These are phyloP conservation scores for Alternaria burnsii DNA, from an alignment of 2,329 filamentous ascomycete species.

Conservation along the genomic window DNA sequence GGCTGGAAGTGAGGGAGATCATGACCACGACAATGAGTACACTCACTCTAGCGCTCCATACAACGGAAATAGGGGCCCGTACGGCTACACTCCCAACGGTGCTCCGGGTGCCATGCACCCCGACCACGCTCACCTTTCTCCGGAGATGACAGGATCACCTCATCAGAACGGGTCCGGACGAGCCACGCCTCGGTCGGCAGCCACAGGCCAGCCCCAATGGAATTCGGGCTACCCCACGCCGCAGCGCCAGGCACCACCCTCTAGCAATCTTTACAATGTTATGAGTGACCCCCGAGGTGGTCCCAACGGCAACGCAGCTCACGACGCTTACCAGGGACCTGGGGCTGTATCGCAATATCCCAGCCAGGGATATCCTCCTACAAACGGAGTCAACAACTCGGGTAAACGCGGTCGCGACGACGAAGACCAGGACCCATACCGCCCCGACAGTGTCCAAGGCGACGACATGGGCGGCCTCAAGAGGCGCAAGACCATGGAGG, in stretches of 20 bases:
- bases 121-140: constrained; percentile 79
- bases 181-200: constrained; percentile 83
- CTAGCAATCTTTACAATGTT: constrained; percentile 87
- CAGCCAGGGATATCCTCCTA: constrained; percentile 62
- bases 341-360: constrained; percentile 67
- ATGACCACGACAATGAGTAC: constrained; percentile 83
- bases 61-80: constrained; percentile 74
- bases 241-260: constrained; percentile 72
- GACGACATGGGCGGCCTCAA: constrained; percentile 73
- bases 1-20: constrained; percentile 73
- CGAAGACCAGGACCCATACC: constrained; percentile 71
- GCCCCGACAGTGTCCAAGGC: constrained; percentile 64
- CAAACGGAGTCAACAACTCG: constrained; percentile 68
- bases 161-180: constrained; percentile 84
- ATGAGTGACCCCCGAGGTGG: constrained; percentile 80
- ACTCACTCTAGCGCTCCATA: constrained; percentile 80
- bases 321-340: constrained; percentile 76
- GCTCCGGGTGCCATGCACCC: constrained; percentile 71
- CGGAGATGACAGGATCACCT: constrained; percentile 84
- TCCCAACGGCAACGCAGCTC: constrained; percentile 70
- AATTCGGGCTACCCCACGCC: constrained; percentile 77
- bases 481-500: constrained; percentile 77
- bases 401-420: constrained; percentile 72
- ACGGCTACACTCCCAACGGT: constrained; percentile 76
- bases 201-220: constrained; percentile 77